phyloP scores from a whole-genome alignment of 2,329 filamentous ascomycete species.

The Cordyceps militaris region DNA sequence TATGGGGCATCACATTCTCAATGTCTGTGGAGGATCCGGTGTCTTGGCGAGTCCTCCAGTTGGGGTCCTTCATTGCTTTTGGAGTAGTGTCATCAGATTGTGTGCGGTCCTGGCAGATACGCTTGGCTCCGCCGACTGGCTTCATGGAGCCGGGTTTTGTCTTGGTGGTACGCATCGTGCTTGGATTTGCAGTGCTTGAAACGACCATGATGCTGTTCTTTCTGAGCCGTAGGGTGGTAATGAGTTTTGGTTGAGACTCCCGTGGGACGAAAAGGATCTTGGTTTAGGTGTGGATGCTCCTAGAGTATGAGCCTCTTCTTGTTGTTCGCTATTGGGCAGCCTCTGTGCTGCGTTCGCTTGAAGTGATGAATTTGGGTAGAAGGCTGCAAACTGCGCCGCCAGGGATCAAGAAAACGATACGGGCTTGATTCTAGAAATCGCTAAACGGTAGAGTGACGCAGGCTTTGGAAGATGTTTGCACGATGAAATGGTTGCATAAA shows the following conservation, averaged over 20 bases:
- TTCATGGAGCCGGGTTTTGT: background rate
- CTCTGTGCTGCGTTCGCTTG: background rate
- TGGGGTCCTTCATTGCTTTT: slow-evolving; percentile 29
- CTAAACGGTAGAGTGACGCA: background rate
- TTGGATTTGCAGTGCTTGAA: background rate
- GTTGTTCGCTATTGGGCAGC: background rate
- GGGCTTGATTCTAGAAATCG: slow-evolving; percentile 6
- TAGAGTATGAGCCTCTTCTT: background rate
- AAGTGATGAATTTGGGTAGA: background rate
- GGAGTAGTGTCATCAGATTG: slow-evolving; percentile 19
- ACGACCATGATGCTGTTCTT: background rate
- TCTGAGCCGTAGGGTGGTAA: background rate
- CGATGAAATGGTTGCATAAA: background rate
- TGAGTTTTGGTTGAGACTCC: background rate
- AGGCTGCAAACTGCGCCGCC: background rate
- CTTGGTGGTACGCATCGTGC: background rate
- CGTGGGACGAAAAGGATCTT: background rate
- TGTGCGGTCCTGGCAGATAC: slow-evolving; percentile 16
- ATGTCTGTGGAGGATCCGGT: background rate
- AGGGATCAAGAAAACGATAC: background rate
- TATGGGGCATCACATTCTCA: background rate
- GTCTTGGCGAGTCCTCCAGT: slow-evolving; percentile 26
- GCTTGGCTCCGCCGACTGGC: background rate
- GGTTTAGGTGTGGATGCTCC: background rate
- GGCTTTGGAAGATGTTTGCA: background rate